Evolutionary conservation across 768 basidiomycete genomes (phyloP).

Genomic region (Suillus americanus): DNA sequence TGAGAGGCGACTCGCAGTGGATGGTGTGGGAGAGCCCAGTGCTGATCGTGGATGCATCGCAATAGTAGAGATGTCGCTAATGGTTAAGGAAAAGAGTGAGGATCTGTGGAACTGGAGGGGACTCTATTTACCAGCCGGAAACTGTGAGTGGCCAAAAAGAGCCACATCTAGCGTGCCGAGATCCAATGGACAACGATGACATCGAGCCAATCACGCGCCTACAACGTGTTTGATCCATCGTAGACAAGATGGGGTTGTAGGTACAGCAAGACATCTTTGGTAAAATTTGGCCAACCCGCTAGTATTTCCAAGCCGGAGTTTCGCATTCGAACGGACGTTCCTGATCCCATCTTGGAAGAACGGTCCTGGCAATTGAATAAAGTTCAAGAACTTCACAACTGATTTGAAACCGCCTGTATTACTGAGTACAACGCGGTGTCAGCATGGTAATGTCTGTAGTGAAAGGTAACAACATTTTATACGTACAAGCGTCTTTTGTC

Average conservation of each 20-base stretch:
- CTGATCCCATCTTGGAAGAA: slow-evolving; percentile 3
- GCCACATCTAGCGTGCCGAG: slow-evolving; percentile 31
- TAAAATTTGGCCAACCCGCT: slow-evolving; percentile 19
- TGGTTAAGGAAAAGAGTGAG: slow-evolving; percentile 11
- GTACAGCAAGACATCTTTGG: slow-evolving; percentile 27
- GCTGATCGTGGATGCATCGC: slow-evolving; percentile 30
- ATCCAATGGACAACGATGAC: slow-evolving; percentile 26
- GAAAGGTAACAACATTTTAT: slow-evolving; percentile 1
- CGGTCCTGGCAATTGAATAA: not conserved
- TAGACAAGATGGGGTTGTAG: slow-evolving; percentile 1
- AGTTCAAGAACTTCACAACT: not conserved
- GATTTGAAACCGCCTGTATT: not conserved
- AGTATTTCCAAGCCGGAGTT: not conserved
- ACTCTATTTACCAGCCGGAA: slow-evolving; percentile 31
- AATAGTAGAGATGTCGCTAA: slow-evolving; percentile 10
- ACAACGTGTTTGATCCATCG: slow-evolving; percentile 31
- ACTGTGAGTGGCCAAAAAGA: slow-evolving; percentile 32
- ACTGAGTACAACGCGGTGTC: slow-evolving; percentile 1
- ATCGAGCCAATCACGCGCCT: slow-evolving; percentile 31
- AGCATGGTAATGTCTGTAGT: slow-evolving; percentile 2
- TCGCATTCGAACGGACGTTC: not conserved
- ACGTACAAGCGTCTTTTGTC: slow-evolving; percentile 6
- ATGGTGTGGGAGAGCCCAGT: slow-evolving; percentile 32
- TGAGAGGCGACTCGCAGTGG: slow-evolving; percentile 38
- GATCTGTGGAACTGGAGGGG: slow-evolving; percentile 13